Base-by-base conservation (phyloP, 805 yeast species). In the Candida nemodendra region DNA sequence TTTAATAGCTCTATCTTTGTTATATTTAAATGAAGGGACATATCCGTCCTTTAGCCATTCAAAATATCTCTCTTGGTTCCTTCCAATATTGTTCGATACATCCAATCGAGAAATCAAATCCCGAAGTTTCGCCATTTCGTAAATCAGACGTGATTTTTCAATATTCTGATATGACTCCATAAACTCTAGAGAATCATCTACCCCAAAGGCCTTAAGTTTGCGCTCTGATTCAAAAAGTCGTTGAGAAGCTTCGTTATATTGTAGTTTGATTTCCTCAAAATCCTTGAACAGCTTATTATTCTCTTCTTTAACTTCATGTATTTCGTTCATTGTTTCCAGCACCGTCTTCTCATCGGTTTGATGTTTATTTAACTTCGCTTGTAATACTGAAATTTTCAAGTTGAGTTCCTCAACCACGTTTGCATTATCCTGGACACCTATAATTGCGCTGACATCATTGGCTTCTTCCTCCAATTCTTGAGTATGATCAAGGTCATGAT, bases 371-470 rank as follows among this genome's bases (percentile, higher is more conserved):
- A 76, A 54, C 44, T 72, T 74, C 5, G 65, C 61, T 43, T 74
- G 71, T 25, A 77, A 51, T 2, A 75, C 61, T 7, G 64, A 57
- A 8, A 76, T 61, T 44, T 72, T 76, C 38, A 76, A 54, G 9
- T 61, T 56, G 11, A 73, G 56, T 32, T 77, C 79, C 25, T 68
- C 69, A 12, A 75, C 53, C 11, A 45, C 8, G 8, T 44, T 50
- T 42, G 13, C 27, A 16, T 19, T 36, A 32, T 39, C 42, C 11
- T 9, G 23, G 1, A 5, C 12, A 16, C 27, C 24, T n/a, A n/a
- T n/a, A n/a, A n/a, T n/a, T n/a, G n/a, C n/a, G n/a, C n/a, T n/a
- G 18, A 18, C 9, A 13, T 19, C 13, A 13, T 14, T 24, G 16
- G 19, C 14, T 7, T 13, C 18, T 9, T 18, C 18, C 7, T 19